phyloP scores from a whole-genome alignment of 768 basidiomycete species.

The Amanita muscaria region DNA sequence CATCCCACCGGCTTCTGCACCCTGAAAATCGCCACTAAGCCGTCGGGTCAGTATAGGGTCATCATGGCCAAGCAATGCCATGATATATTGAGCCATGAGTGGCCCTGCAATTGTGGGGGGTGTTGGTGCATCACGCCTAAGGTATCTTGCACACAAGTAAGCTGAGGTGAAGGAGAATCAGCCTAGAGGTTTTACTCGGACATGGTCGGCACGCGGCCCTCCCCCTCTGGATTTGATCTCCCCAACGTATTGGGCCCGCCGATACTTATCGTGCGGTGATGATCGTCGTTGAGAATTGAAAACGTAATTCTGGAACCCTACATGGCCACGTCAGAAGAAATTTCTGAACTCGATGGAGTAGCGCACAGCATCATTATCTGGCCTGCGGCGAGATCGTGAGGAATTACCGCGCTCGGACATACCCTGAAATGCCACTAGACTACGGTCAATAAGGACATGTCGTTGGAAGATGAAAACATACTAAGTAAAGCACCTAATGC shows the following conservation, averaged over 20 bases:
- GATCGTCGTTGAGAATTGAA: constrained; percentile 8
- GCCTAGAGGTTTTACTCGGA: constrained; percentile 38
- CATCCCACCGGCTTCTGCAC: constrained; percentile 48
- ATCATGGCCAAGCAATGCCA: constrained; percentile 47
- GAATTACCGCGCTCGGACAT: constrained; percentile 2
- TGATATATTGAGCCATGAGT: constrained; percentile 66
- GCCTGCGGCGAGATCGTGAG: background rate
- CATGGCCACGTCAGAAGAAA: background rate
- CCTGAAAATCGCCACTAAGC: constrained; percentile 13
- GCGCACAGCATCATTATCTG: constrained; percentile 5
- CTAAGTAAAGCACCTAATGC: constrained; percentile 42
- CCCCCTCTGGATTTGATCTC: constrained; percentile 13
- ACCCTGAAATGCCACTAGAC: constrained; percentile 14
- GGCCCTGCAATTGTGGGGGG: constrained; percentile 42
- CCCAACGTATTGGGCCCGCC: constrained; percentile 8
- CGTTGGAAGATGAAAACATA: constrained; percentile 18
- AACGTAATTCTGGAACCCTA: constrained; percentile 8
- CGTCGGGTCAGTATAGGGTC: constrained; percentile 37
- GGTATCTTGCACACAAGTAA: constrained; percentile 22
- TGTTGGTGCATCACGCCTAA: constrained; percentile 23
- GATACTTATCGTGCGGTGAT: constrained; percentile 2
- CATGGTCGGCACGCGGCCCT: constrained; percentile 34
- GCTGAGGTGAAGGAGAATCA: background rate
- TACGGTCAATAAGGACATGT: background rate
- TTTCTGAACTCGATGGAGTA: background rate